These are phyloP conservation scores for Epichloe scottii DNA, from an alignment of 2,329 filamentous ascomycete species.

Conservation along the genomic window DNA sequence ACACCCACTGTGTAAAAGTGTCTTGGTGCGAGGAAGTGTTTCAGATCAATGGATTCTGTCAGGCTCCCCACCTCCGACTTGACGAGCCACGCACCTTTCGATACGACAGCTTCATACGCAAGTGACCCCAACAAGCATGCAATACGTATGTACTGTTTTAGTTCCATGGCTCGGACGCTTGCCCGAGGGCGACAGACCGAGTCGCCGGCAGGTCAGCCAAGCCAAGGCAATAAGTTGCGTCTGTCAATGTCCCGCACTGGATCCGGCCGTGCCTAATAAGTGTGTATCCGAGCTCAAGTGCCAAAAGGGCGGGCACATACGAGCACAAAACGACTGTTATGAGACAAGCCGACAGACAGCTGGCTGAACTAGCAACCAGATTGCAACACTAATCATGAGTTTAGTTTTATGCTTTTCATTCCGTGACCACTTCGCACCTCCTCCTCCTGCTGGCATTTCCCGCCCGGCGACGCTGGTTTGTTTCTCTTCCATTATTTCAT, in stretches of 20 bases:
- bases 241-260: too few relatives aligned
- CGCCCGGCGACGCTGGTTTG: too few relatives aligned
- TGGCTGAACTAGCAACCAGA: background rate
- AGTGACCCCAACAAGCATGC: too few relatives aligned
- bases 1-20: background rate
- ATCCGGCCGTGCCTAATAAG: too few relatives aligned
- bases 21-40: conserved; percentile 9
- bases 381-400: background rate
- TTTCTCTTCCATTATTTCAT: too few relatives aligned
- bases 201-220: too few relatives aligned
- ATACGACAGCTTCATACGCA: too few relatives aligned
- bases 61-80: background rate
- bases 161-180: background rate
- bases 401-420: background rate
- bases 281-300: background rate
- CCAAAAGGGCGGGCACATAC: background rate
- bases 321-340: background rate
- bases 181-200: too few relatives aligned
- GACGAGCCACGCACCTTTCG: background rate
- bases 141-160: too few relatives aligned
- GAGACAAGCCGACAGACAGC: background rate
- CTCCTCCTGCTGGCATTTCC: background rate
- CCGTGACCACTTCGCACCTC: background rate
- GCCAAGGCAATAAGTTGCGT: too few relatives aligned
- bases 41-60: conserved; percentile 9